phyloP scores from a whole-genome alignment of 2,329 filamentous ascomycete species.

The Emmonsia crescens region DNA sequence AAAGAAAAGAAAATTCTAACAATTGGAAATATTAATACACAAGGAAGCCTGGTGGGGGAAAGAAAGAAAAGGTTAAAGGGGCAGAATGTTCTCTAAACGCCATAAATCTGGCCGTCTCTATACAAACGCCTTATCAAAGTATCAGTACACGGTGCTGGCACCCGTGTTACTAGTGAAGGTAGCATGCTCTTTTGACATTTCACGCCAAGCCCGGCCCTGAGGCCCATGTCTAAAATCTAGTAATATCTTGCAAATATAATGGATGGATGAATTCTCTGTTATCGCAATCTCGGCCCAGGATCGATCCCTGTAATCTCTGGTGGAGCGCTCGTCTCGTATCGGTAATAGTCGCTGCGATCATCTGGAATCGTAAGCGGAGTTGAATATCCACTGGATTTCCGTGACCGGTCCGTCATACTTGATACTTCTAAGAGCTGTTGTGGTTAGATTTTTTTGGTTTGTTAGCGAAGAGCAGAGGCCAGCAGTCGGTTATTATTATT shows the following conservation, averaged over 20 bases:
- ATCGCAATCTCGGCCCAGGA: background rate
- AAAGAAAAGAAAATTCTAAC: background rate
- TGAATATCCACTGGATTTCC: slow-evolving; percentile 1
- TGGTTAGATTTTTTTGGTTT: too few relatives aligned
- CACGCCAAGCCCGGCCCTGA: background rate
- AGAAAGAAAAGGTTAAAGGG: background rate
- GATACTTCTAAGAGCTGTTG: background rate
- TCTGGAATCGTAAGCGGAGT: slow-evolving; percentile 1
- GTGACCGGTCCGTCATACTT: background rate
- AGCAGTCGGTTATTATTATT: background rate
- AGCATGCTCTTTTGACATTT: background rate
- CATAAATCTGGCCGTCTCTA: background rate
- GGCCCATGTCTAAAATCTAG: background rate
- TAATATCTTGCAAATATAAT: background rate
- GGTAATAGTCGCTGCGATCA: background rate
- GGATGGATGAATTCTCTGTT: background rate
- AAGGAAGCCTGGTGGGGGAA: background rate
- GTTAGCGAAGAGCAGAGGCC: background rate
- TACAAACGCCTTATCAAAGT: background rate
- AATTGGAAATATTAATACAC: background rate
- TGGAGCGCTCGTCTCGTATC: background rate
- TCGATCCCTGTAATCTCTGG: background rate
- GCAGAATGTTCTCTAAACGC: background rate
- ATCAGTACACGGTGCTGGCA: background rate
- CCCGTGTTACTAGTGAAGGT: background rate